These are phyloP conservation scores for Rutstroemia sp. DNA, from an alignment of 2,329 filamentous ascomycete species.

Conservation along the genomic window DNA sequence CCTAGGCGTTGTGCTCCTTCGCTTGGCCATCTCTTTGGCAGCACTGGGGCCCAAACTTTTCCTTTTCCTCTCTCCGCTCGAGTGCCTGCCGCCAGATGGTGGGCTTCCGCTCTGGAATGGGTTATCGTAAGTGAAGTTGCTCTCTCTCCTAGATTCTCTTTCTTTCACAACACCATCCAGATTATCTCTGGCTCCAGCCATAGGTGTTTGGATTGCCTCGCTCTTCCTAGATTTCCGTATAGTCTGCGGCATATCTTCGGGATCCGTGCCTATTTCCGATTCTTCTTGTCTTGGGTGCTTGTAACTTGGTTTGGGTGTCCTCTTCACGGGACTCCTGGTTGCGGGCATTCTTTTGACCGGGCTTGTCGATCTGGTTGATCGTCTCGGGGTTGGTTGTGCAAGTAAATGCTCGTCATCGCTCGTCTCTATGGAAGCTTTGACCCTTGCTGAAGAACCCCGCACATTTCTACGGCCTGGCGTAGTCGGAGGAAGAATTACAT, in stretches of 20 bases:
- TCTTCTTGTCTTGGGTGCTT: constrained; percentile 47
- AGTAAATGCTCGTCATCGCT: constrained; percentile 5
- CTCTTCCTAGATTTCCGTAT: constrained; percentile 45
- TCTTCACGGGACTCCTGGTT: constrained; percentile 41
- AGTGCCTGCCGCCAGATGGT: constrained; percentile 44
- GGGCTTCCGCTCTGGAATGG: constrained; percentile 86
- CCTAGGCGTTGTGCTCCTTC: constrained; percentile 33
- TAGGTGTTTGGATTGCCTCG: constrained; percentile 34
- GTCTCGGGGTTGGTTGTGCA: constrained; percentile 34
- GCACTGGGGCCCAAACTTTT: constrained; percentile 29
- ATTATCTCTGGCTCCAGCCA: constrained; percentile 47
- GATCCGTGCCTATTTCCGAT: constrained; percentile 40
- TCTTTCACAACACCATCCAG: constrained; percentile 31
- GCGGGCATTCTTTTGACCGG: constrained; percentile 45
- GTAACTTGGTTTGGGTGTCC: constrained; percentile 45
- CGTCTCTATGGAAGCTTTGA: constrained; percentile 29
- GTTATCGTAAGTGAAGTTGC: constrained; percentile 81
- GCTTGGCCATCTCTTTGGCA: constrained; percentile 33
- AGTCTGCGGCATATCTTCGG: constrained; percentile 36
- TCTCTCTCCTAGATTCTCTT: constrained; percentile 36
- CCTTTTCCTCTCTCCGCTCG: constrained; percentile 42
- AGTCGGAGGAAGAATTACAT: constrained; percentile 42
- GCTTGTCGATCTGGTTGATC: constrained; percentile 46
- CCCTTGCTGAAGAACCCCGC: constrained; percentile 44
- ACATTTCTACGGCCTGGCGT: constrained; percentile 41